phyloP scores from a whole-genome alignment of 2,329 filamentous ascomycete genomes.

The Venturiaceae sp. region DNA sequence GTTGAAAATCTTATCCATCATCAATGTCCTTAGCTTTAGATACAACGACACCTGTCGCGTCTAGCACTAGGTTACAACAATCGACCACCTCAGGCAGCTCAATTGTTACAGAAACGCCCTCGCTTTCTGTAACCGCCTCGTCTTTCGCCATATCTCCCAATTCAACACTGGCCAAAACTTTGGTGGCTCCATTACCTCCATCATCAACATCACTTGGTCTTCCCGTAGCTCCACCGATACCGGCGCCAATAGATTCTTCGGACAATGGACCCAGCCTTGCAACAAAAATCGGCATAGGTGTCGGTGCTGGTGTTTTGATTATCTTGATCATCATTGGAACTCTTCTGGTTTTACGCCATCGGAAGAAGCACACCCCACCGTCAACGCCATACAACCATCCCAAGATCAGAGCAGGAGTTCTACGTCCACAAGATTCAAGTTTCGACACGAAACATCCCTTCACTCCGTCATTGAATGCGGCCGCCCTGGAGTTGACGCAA shows the following conservation, averaged over 20 bases:
- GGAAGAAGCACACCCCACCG: neutral
- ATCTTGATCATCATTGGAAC: neutral
- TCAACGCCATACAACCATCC: neutral
- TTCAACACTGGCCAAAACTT: no score
- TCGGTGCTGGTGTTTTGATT: neutral
- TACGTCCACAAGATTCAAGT: neutral
- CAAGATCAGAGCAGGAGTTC: neutral
- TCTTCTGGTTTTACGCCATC: neutral
- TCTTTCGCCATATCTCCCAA: neutral
- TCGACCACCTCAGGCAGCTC: neutral
- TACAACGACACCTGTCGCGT: neutral
- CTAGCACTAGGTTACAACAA: neutral
- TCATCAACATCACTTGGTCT: neutral
- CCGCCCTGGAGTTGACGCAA: neutral
- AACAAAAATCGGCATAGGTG: neutral
- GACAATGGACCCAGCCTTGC: neutral
- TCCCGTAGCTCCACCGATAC: neutral
- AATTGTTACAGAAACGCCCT: no score
- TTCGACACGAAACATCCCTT: neutral
- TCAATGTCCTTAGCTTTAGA: neutral
- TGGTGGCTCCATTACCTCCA: no score
- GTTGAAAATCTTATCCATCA: neutral
- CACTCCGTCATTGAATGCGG: neutral
- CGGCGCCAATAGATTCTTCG: neutral
- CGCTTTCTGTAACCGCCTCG: neutral